phyloP scores from a whole-genome alignment of 176 grass and related monocot species.

The Aechmea fasciata region DNA sequence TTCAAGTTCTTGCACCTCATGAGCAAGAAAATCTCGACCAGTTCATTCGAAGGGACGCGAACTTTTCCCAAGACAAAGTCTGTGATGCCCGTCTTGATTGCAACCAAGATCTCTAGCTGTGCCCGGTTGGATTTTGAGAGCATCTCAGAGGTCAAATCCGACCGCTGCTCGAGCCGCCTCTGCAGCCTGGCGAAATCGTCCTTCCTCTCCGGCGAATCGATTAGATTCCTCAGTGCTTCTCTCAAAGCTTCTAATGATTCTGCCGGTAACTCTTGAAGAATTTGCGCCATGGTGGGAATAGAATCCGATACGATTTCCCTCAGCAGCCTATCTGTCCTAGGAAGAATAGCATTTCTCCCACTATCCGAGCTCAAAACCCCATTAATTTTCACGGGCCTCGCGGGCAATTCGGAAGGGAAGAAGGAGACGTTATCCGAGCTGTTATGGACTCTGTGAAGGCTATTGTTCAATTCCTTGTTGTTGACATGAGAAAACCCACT shows the following conservation, averaged over 20 bases:
- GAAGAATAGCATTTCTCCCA: slow-evolving; percentile 34
- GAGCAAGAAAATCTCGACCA: slow-evolving; percentile 80
- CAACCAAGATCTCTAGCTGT: slow-evolving; percentile 82
- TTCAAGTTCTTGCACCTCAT: slow-evolving; percentile 69
- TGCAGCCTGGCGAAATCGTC: slow-evolving; percentile 68
- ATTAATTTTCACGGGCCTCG: slow-evolving; percentile 28
- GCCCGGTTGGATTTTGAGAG: slow-evolving; percentile 53
- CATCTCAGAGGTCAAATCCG: slow-evolving; percentile 52
- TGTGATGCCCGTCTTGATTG: slow-evolving; percentile 55
- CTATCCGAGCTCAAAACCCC: slow-evolving; percentile 48
- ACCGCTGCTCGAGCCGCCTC: slow-evolving; percentile 59
- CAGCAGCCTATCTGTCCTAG: slow-evolving; percentile 44
- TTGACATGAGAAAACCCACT: neutral
- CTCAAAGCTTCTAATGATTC: slow-evolving; percentile 56
- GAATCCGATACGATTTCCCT: slow-evolving; percentile 63
- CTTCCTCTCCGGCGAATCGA: slow-evolving; percentile 57
- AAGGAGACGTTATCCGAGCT: slow-evolving; percentile 42
- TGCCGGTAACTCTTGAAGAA: slow-evolving; percentile 59
- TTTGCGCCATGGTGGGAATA: slow-evolving; percentile 38
- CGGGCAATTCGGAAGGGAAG: slow-evolving; percentile 78
- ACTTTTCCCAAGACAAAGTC: slow-evolving; percentile 57
- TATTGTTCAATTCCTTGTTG: slow-evolving; percentile 13
- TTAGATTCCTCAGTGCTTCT: slow-evolving; percentile 39
- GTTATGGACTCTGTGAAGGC: slow-evolving; percentile 5
- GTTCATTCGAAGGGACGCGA: slow-evolving; percentile 45